Conservation (phyloP, 192 early-diverging fungal species). For the Umbelopsis sp. region DNA sequence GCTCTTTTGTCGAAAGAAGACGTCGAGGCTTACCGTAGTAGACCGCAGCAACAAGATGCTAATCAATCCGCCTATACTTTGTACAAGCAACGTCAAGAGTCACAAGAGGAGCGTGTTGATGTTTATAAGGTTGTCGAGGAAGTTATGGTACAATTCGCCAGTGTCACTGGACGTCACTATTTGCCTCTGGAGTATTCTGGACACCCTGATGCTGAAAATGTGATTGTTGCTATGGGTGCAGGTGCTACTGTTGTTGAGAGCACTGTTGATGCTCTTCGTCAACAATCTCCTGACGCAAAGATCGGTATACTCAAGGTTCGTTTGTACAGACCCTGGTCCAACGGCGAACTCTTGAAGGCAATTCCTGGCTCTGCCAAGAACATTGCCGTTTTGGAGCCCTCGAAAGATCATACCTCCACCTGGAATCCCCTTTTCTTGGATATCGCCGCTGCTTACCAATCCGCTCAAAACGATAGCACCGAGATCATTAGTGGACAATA, state of each 20-base stretch:
- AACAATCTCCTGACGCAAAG: slow-evolving; percentile 33
- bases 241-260: slow-evolving; percentile 53
- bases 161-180: slow-evolving; percentile 62
- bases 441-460: slow-evolving; percentile 72
- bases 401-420: slow-evolving; percentile 56
- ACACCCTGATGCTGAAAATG: slow-evolving; percentile 63
- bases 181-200: slow-evolving; percentile 71
- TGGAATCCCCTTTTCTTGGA: slow-evolving; percentile 89
- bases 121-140: slow-evolving; percentile 47
- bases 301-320: slow-evolving; percentile 77
- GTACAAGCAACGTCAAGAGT: slow-evolving; percentile 26
- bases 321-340: slow-evolving; percentile 78
- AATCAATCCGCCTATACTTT: slow-evolving; percentile 26
- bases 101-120: slow-evolving; percentile 2
- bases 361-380: slow-evolving; percentile 69
- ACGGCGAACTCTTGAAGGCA: slow-evolving; percentile 51
- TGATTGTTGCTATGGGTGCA: slow-evolving; percentile 79
- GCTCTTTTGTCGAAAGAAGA: slow-evolving; percentile 44
- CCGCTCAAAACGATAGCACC: slow-evolving; percentile 44
- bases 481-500: slow-evolving; percentile 52
- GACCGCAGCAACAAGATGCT: slow-evolving; percentile 5
- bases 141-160: slow-evolving; percentile 55
- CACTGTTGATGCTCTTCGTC: slow-evolving; percentile 30
- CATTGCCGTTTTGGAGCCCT: slow-evolving; percentile 67
- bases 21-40: slow-evolving; percentile 40